phyloP scores from a whole-genome alignment of 352 stramenopile species.

The Globisporangium spiculum region DNA sequence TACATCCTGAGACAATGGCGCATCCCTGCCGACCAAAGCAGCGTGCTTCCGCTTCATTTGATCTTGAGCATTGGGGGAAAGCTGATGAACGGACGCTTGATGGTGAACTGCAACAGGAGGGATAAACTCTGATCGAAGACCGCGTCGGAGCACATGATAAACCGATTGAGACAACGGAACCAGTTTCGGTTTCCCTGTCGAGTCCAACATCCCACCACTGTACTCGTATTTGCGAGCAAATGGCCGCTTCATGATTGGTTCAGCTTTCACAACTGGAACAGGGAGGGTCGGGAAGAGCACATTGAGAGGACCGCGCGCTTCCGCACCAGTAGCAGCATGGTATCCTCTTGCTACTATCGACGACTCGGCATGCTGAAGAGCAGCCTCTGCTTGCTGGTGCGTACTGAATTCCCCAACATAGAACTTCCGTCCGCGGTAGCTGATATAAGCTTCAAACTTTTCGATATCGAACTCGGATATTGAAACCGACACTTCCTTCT shows the following conservation, averaged over 20 bases:
- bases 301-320: slow-evolving; percentile 23
- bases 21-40: not conserved
- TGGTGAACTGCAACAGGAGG: not conserved
- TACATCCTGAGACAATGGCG: not conserved
- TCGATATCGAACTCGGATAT: slow-evolving; percentile 48
- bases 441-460: slow-evolving; percentile 42
- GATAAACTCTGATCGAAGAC: slow-evolving; percentile 12
- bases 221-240: slow-evolving; percentile 58
- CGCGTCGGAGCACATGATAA: slow-evolving; percentile 28
- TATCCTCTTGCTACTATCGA: slow-evolving; percentile 31
- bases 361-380: slow-evolving; percentile 36
- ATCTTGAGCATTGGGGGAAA: slow-evolving; percentile 17
- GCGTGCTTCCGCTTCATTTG: slow-evolving; percentile 21
- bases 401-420: slow-evolving; percentile 48
- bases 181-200: slow-evolving; percentile 25
- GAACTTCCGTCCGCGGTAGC: slow-evolving; percentile 46
- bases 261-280: slow-evolving; percentile 36
- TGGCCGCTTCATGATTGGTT: slow-evolving; percentile 36
- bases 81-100: slow-evolving; percentile 2
- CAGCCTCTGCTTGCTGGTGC: slow-evolving; percentile 42
- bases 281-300: slow-evolving; percentile 37
- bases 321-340: slow-evolving; percentile 26
- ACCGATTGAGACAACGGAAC: slow-evolving; percentile 46
- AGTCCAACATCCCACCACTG: slow-evolving; percentile 31
- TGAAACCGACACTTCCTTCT: slow-evolving; percentile 37